Base-by-base conservation (phyloP, 306 rosid genomes). In the Astragalus membranaceus region DNA sequence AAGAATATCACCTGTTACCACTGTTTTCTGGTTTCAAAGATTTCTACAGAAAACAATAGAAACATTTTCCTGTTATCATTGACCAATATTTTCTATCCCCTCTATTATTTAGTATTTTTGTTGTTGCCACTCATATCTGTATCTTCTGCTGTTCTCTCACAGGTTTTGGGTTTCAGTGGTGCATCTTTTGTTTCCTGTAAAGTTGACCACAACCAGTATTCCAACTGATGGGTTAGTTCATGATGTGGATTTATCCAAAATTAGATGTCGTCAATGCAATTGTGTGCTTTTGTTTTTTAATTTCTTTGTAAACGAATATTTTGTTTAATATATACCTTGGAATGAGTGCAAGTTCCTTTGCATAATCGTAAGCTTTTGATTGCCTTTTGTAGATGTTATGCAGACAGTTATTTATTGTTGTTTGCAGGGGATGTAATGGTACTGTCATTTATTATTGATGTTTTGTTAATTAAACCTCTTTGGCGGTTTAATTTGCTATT, bases 171-270 rank as follows among this genome's bases (percentile, higher is more conserved):
- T 77, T 78, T 57, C 93, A 13, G 69, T 87, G 56, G 75, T 64
- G 0, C 96, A 86, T 73, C 95, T 97, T 69, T 69, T 91, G 72
- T 60, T 15, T 51, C 97, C 99, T 1, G 90, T 86, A 78, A 95
- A 89, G 91, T 81, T 91, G 79, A 73, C 32, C 12, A 57, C 77
- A 10, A 47, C 91, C 49, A 85, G 54, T 76, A 62, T 66, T 65
- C 88, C 96, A 43, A 78, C 88, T 37, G 97, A 89, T 75, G 99
- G 97, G 99, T 95, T 77, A 78, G 97, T 74, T 53, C 41, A 42
- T 70, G 6, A 3, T 53, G 36, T 82, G 52, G 64, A 37, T 59
- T 33, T 72, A 46, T 59, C 70, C 61, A 33, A 70, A 66, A 67
- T 64, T 30, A 17, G 70, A 56, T 37, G 11, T 39, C 16, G 23